Conservation (phyloP, 2,329 filamentous ascomycete genomes). For the Nigrospora oryzae region DNA sequence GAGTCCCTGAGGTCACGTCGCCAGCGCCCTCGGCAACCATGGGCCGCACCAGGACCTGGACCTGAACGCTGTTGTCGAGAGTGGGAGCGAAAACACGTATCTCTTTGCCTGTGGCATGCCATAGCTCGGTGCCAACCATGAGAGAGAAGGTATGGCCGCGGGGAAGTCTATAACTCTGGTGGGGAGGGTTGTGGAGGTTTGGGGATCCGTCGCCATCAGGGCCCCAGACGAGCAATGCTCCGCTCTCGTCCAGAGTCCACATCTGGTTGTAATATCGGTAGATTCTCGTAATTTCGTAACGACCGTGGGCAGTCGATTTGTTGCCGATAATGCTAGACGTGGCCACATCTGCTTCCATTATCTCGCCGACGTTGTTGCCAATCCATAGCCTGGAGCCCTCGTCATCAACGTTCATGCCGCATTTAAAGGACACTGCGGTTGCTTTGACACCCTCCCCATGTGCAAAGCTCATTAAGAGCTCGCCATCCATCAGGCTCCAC, state of each 20-base stretch:
- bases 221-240: slow-evolving; percentile 79
- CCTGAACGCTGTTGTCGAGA: slow-evolving; percentile 56
- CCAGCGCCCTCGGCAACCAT: slow-evolving; percentile 66
- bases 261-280: slow-evolving; percentile 80
- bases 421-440: slow-evolving; percentile 78
- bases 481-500: slow-evolving; percentile 79
- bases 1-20: slow-evolving; percentile 78
- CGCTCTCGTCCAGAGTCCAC: slow-evolving; percentile 89
- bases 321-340: slow-evolving; percentile 62
- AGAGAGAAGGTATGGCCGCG: slow-evolving; percentile 83
- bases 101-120: slow-evolving; percentile 82
- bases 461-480: slow-evolving; percentile 69
- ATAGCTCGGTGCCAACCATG: slow-evolving; percentile 74
- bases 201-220: slow-evolving; percentile 65
- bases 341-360: slow-evolving; percentile 79
- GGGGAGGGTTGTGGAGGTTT: slow-evolving; percentile 62
- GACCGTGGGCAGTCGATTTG: slow-evolving; percentile 65
- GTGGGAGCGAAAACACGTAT: slow-evolving; percentile 77
- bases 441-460: slow-evolving; percentile 82
- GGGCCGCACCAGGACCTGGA: slow-evolving; percentile 67
- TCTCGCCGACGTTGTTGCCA: slow-evolving; percentile 78
- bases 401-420: slow-evolving; percentile 64
- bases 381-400: slow-evolving; percentile 84
- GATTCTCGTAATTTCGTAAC: slow-evolving; percentile 75
- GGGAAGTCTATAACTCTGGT: slow-evolving; percentile 67